phyloP scores from a whole-genome alignment of 2,329 filamentous ascomycete genomes.

The Arthrobotrys pseudoclavata region DNA sequence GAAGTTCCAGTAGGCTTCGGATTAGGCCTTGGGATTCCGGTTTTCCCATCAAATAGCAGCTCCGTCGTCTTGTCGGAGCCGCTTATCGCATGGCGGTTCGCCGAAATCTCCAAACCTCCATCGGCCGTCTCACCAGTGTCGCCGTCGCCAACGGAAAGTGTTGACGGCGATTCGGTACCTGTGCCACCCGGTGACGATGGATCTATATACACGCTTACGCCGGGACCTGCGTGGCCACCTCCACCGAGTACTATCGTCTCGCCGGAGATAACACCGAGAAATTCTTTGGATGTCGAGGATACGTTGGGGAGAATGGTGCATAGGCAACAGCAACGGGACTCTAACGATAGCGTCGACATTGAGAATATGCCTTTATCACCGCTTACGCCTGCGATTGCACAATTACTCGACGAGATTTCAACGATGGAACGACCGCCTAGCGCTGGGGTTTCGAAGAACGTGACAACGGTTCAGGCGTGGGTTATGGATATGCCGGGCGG shows the following conservation, averaged over 20 bases:
- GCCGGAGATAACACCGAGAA: conserved; percentile 48
- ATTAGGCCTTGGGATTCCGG: conserved; percentile 50
- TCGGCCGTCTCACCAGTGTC: conserved; percentile 37
- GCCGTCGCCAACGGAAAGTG: conserved; percentile 54
- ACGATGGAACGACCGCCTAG: conserved; percentile 49
- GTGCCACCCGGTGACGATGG: conserved; percentile 45
- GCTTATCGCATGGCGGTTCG: conserved; percentile 51
- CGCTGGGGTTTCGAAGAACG: conserved; percentile 30
- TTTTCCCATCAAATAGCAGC: conserved; percentile 30
- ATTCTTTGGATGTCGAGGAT: conserved; percentile 41
- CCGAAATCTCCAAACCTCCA: conserved; percentile 38
- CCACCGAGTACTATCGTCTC: conserved; percentile 47
- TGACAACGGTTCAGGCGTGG: conserved; percentile 56
- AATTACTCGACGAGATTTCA: conserved; percentile 49
- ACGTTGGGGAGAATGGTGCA: conserved; percentile 14
- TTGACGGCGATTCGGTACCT: conserved; percentile 42
- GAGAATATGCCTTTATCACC: conserved; percentile 41
- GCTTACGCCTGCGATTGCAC: conserved; percentile 28
- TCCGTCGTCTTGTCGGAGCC: conserved; percentile 23
- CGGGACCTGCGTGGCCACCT: conserved; percentile 54
- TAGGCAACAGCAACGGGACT: conserved; percentile 21
- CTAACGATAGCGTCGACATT: conserved; percentile 20
- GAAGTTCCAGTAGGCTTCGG: conserved; percentile 49
- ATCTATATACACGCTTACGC: conserved; percentile 54
- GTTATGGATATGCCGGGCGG: conserved; percentile 53